phyloP scores from a whole-genome alignment of 169 alveolate species.

The Plasmodium sp. region DNA sequence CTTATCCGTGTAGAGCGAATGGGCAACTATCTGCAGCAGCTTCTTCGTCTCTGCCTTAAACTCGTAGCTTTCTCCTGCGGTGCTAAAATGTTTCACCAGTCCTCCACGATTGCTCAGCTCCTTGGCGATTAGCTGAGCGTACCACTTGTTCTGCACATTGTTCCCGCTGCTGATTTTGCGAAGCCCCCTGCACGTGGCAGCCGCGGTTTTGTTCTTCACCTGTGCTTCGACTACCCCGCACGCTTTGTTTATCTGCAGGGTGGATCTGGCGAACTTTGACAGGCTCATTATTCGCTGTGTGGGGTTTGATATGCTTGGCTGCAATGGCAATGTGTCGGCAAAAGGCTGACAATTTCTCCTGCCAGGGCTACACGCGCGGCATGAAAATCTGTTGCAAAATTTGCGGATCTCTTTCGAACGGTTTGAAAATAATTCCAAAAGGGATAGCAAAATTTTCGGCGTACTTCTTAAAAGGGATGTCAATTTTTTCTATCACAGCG shows the following conservation, averaged over 20 bases:
- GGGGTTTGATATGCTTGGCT: not conserved
- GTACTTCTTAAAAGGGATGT: not conserved
- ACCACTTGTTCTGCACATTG: not conserved
- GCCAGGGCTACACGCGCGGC: not conserved
- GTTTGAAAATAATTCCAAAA: not conserved
- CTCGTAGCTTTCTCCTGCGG: slow-evolving; percentile 50
- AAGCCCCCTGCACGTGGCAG: not conserved
- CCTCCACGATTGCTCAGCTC: not conserved
- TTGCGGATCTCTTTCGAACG: not conserved
- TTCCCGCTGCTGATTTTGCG: not conserved
- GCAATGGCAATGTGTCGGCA: not conserved
- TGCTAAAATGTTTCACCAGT: not conserved
- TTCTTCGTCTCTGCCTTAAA: slow-evolving; percentile 97
- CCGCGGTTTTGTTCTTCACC: not conserved
- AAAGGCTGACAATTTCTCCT: not conserved
- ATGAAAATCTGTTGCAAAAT: not conserved
- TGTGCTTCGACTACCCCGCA: not conserved
- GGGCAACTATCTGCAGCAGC: slow-evolving; percentile 97
- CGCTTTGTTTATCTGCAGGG: slow-evolving; percentile 21
- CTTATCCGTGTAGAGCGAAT: slow-evolving; percentile 96
- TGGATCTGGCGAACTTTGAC: slow-evolving; percentile 18
- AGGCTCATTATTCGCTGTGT: slow-evolving; percentile 11
- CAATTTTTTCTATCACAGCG: not conserved
- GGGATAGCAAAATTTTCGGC: not conserved
- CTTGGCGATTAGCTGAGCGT: not conserved